Base-by-base conservation (phyloP, 2,329 filamentous ascomycete species). In the Fusarium sp. region DNA sequence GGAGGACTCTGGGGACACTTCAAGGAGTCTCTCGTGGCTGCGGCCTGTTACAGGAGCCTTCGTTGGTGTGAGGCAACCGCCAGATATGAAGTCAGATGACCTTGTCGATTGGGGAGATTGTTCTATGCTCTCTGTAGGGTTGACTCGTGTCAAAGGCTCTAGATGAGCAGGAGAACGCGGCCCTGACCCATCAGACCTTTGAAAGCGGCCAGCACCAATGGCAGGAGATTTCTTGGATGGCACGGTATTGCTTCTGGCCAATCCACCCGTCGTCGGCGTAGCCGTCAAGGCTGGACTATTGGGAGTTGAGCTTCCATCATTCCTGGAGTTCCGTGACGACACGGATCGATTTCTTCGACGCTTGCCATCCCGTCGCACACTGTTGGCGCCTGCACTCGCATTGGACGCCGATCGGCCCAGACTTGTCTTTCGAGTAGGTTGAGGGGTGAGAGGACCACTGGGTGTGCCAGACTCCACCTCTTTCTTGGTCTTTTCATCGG, bases 341-440 rank as follows among this genome's bases (percentile, higher is more conserved):
- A 95, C 93, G 7, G 96, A 98, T 56, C 95, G 93, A 78, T 98
- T 98, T 72, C 96, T 90, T 71, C 95, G 90, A 33, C 98, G 85
- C 74, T 90, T 91, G 63, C 92, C 95, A 76, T 92, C 93, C 78
- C 92, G 93, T 47, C 94, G 91, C 44, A 97, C 89, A 77, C 95
- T 97, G 75, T 97, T 94, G 24, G 94, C 94, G 39, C 92, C 95
- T 51, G 92, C 95, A 80, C 95, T 98, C 6, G 94, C 93, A 79
- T 92, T 97, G 12, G 96, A 98, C 18, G 92, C 89, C 10, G 95
- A 95, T 77, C 96, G 74, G 22, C 74, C 77, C 14, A 82, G 64
- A 33, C 88, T 87, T 53, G 87, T 85, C 78, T 88, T 88, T 70
- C 89, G 78, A 81, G 85, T 79, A 81, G 87, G 75, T 80, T 83